Conservation (phyloP, 2,329 filamentous ascomycete genomes). For the Penicillium crustosum region DNA sequence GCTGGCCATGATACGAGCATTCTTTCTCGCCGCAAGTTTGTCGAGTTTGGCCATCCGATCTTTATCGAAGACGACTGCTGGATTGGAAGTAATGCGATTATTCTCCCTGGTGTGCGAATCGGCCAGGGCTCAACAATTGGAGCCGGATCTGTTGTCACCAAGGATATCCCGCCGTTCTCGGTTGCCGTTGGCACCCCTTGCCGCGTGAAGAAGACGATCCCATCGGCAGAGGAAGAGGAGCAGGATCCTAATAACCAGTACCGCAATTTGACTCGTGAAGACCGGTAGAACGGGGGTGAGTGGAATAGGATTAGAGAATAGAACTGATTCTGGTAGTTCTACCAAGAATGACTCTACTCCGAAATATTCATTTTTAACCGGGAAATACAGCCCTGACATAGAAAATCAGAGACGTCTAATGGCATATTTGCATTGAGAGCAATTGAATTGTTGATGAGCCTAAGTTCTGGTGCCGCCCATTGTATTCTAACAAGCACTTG, state of each 20-base stretch:
- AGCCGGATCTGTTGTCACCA: conserved; percentile 43
- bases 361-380: too few species aligned
- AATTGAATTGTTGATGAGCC: background rate
- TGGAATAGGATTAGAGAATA: background rate
- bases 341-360: too few species aligned
- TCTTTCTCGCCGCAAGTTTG: conserved; percentile 47
- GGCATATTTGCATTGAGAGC: background rate
- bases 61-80: conserved; percentile 51
- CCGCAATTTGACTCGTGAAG: conserved; percentile 3
- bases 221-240: conserved; percentile 24
- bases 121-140: conserved; percentile 45
- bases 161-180: conserved; percentile 34
- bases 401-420: background rate
- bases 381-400: background rate
- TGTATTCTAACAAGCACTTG: background rate
- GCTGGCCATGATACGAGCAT: conserved; percentile 56
- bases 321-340: too few species aligned
- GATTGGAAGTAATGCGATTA: conserved; percentile 51
- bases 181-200: conserved; percentile 31
- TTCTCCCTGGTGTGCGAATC: conserved; percentile 46
- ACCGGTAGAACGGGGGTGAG: background rate
- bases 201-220: conserved; percentile 20
- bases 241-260: conserved; percentile 27
- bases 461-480: background rate
- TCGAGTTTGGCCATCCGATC: conserved; percentile 53